Evolutionary conservation across 805 yeast genomes (phyloP).

Genomic region (Debaryomyces castellii): DNA sequence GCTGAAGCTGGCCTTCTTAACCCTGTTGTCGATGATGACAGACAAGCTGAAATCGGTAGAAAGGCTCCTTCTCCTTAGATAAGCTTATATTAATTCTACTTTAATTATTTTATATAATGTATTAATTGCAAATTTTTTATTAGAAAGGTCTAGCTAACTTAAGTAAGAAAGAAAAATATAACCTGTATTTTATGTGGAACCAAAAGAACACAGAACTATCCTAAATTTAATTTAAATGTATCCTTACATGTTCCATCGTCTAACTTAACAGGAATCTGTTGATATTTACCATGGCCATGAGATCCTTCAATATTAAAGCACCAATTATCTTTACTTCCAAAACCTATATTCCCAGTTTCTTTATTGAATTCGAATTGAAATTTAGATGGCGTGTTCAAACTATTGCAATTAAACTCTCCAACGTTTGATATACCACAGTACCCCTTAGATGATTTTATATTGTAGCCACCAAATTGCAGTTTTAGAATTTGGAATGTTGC

Average conservation of each 20-base stretch:
- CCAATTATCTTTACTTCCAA: slow-evolving; percentile 66
- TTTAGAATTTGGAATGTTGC: slow-evolving; percentile 65
- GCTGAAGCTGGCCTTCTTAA: too few species aligned
- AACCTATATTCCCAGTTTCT: slow-evolving; percentile 46
- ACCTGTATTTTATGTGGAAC: background rate
- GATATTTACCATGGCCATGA: slow-evolving; percentile 22
- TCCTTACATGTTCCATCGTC: slow-evolving; percentile 16
- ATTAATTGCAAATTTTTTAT: too few species aligned
- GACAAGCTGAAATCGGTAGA: background rate
- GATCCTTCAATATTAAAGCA: slow-evolving; percentile 44
- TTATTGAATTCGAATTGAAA: slow-evolving; percentile 57
- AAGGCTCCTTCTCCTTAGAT: background rate
- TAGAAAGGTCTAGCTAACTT: too few species aligned
- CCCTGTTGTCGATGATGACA: background rate
- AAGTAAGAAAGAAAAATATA: background rate
- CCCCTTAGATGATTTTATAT: slow-evolving; percentile 69
- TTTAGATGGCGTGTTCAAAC: slow-evolving; percentile 13
- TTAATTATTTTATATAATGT: too few species aligned
- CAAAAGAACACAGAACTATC: too few species aligned
- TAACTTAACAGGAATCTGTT: slow-evolving; percentile 21
- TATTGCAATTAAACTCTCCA: slow-evolving; percentile 20
- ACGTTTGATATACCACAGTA: slow-evolving; percentile 53
- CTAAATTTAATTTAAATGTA: slow-evolving; percentile 2
- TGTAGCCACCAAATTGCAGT: slow-evolving; percentile 71
- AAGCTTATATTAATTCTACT: too few species aligned